Evolutionary conservation across 352 stramenopile genomes (phyloP), one percentile per base, ranked within the genome.

Genomic region (Globisporangium sylvaticum): DNA sequence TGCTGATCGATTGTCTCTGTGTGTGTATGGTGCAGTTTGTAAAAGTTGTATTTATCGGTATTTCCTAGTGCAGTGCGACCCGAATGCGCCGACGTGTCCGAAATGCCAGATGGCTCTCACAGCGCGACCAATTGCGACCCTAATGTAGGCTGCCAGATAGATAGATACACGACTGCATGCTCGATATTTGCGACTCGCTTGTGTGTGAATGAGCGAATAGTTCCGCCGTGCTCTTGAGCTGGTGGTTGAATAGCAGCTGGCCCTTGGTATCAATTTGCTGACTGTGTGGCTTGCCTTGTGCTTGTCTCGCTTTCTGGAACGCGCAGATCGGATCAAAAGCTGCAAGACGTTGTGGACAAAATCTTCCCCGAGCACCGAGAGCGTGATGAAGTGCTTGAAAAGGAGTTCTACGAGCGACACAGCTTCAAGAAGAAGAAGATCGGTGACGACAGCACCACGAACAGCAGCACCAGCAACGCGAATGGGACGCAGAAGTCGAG

Each of bases 21-120:
- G 3, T 48, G 18, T 50, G 29, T 32, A 20, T 31, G 20, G n/a
- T 15, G 4, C 44, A 93, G 84, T 95, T 72, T 95, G 87, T 62
- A 95, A 95, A 72, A 92, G 80, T 69, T 95, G 87, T 73, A 89
- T 95, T 65, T 91, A 89, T 68, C 81, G 81, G 4, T 79, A 91
- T 55, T 89, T 95, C 46, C 69, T 91, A 34, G 72, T 90, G 1
- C 77, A 89, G 37, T 80, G 81, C 48, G 82, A 78, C 58, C 66
- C 70, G 8, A 68, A 76, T 34, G 82, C 72, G 52, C 68, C 70
- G 10, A 65, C 71, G 48, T 94, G 86, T 61, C 83, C 84, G 3
- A 80, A 88, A 59, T 94, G 83, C 71, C 68, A 76, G 66, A 75
- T 83, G 54, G 64, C 65, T 68, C 77, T 90, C 64, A 86, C 69